Evolutionary conservation across 1,284 basidiomycete genomes (phyloP), one percentile per base, ranked within the genome.

Genomic region (Gymnopus androsaceus): DNA sequence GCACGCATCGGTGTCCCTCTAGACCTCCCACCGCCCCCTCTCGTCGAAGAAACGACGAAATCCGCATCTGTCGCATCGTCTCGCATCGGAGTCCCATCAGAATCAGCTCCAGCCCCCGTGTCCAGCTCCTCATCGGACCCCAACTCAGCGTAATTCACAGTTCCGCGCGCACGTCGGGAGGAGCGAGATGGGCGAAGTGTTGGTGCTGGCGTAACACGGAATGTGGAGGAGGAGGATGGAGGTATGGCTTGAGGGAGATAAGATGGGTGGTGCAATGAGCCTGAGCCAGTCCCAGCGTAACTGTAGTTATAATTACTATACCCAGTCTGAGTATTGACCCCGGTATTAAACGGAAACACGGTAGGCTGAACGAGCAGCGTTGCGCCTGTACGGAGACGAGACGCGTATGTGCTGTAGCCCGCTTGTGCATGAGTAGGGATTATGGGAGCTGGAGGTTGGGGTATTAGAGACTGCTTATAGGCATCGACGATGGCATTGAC

Each of bases 341-440:
- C n/a, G n/a, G n/a, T n/a, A n/a, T n/a, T n/a, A n/a, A n/a, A n/a
- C 4, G 55, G 30, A n/a, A 49, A 67, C 60, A 88, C 60, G 62
- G 94, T 85, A n/a, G 95, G 95, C 67, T 99, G 96, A 72, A 98
- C 83, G 59, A 99, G 83, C 2, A 92, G 85, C 1, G 93, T 92
- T 5, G 90, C 83, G 25, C 96, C 96, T 0, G 95, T 95, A n/a
- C 92, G 86, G 54, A 98, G 76, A n/a, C 95, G 85, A 4, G 95
- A 92, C 0, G 94, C 79, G 71, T 97, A 98, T 1, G 93, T 92
- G 1, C 92, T 90, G 60, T 86, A 82, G 19, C 87, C 72, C 0
- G 91, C 94, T 69, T 98, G 96, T 0, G 80, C 0, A 84, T n/a
- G 81, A 33, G 90, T 61, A 53, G 49, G 65, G 15, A 23, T n/a